Base-by-base conservation (phyloP, 2,329 filamentous ascomycete genomes). In the Trichophyton mentagrophytes region DNA sequence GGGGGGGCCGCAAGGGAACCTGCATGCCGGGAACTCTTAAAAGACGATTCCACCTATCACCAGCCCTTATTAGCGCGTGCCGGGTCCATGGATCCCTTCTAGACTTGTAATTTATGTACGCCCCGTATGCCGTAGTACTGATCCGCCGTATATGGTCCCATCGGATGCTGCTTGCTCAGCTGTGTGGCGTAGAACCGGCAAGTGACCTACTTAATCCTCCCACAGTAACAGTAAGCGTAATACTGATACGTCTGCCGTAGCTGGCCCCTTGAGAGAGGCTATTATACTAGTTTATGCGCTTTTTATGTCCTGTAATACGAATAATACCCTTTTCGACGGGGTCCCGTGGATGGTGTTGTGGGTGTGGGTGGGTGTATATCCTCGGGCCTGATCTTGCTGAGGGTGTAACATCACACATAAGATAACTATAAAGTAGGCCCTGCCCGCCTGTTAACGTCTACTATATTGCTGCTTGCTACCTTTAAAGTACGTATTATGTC, bases 31-130 rank as follows among this genome's bases (percentile, higher is more conserved):
- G 33, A 55, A 30, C 27, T 38, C 51, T 36, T 30, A 20, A 33
- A 55, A 55, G 15, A 27, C 51, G n/a, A 55, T 55, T 55, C 51
- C 51, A 55, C 51, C 51, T 55, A 55, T 55, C 51, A 55, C n/a
- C 25, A 20, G 25, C n/a, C 17, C n/a, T 27, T 27, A 36, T 55
- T 55, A 55, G 51, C 51, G 51, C 51, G 51, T n/a, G 15, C 27
- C 51, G 51, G 51, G 51, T 27, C 51, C 51, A 55, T 55, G 51
- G 51, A 55, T 55, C 30, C 51, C 51, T n/a, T 55, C 51, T 55
- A 55, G 51, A 25, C 51, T 55, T 33, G 51, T 55, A 55, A 55
- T 55, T 55, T 55, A 38, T 38, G 33, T 38, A 38, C 33, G 33
- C n/a, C 30, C 30, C 20, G 51, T 55, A 55, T 55, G 51, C 51